Evolutionary conservation across 306 rosid genomes (phyloP), one percentile per base, ranked within the genome.

Genomic region (Trifolium pratense): DNA sequence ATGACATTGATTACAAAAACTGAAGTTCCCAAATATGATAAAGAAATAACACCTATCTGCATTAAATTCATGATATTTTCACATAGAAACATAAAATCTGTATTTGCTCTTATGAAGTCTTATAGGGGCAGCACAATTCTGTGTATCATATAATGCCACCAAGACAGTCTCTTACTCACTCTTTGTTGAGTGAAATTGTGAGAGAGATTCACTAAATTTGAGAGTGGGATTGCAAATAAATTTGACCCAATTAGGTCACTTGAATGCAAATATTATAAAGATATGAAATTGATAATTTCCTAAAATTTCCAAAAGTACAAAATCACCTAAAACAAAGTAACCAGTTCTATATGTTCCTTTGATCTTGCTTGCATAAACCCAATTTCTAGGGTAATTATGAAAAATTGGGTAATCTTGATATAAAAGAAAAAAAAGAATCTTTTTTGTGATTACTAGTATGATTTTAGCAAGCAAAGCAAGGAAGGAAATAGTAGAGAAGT

Each of bases 261-360:
- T 29, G 32, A 29, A 29, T 4, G 6, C 32, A 29, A 29, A 29
- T 4, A 29, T 5, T 29, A 36, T 36, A 36, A 36, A 36, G 39
- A 36, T 36, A 36, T 36, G 39, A 36, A 36, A 36, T 36, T 36
- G 39, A 36, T 32, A 55, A 39, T n/a, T 68, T 66, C 53, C 37
- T 37, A 73, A 55, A 65, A 84, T 76, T 76, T 76, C 62, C 66
- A 83, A 56, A 74, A 60, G 61, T 40, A 79, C 10, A 56, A 65
- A 73, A 71, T 60, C 61, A 66, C 29, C 63, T 53, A 1, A 62
- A 37, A 53, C 42, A 46, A 29, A 29, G 32, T 1, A 29, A 29
- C 32, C 4, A 29, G 32, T 29, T 29, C 6, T 29, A 29, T 29
- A 4, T 4, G 32, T 29, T 29, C 6, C 6, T 29, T 29, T 29